These are phyloP conservation scores for Curvularia hawaiiensis DNA, from an alignment of 2,329 filamentous ascomycete genomes.

Conservation along the genomic window DNA sequence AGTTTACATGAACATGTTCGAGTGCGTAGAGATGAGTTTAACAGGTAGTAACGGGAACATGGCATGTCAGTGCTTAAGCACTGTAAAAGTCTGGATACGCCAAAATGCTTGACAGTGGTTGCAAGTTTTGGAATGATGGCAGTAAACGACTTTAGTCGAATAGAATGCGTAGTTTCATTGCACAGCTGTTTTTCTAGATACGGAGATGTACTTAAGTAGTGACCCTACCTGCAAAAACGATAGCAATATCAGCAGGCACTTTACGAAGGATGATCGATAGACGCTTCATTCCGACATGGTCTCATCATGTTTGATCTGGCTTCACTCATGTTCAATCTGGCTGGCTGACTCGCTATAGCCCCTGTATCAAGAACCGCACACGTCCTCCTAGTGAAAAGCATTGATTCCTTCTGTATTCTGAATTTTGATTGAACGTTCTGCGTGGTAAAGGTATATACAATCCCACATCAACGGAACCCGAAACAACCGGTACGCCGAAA, in stretches of 20 bases:
- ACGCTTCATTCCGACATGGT: neutral
- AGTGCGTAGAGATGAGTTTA: neutral
- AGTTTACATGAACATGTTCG: neutral
- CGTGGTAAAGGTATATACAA: conserved; percentile 45
- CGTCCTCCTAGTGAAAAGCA: no score
- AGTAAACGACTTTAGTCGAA: neutral
- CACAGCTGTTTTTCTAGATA: neutral
- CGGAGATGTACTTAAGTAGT: neutral
- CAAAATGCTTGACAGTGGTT: neutral
- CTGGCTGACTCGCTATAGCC: neutral
- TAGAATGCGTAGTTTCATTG: neutral
- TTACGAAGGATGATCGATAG: neutral
- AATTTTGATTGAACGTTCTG: conserved; percentile 19
- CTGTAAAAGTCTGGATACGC: neutral
- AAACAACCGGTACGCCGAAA: conserved; percentile 40
- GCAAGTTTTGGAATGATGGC: neutral
- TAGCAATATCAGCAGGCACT: neutral
- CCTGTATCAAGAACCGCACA: neutral
- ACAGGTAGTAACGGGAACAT: neutral
- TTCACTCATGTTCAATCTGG: neutral
- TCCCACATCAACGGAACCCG: conserved; percentile 30
- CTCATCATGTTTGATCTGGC: no score
- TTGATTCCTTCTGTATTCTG: neutral
- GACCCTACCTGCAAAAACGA: neutral
- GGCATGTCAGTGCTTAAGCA: neutral